phyloP scores from a whole-genome alignment of 2,329 filamentous ascomycete species.

The Monosporascus sp. region DNA sequence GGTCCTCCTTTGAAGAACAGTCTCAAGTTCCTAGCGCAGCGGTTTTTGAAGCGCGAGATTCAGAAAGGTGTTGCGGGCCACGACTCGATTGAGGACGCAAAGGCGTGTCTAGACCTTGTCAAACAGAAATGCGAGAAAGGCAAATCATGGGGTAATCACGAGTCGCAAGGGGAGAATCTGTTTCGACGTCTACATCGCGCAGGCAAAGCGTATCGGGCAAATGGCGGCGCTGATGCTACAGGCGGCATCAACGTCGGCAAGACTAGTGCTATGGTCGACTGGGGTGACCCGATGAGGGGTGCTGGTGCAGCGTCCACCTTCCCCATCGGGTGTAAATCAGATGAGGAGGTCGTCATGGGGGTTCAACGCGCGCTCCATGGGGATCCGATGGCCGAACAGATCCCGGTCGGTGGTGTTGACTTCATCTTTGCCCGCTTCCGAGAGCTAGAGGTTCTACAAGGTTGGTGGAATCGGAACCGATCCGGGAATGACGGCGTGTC shows the following conservation, averaged over 20 bases:
- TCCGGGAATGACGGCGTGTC: slow-evolving; percentile 25
- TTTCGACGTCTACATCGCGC: slow-evolving; percentile 73
- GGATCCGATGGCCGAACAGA: slow-evolving; percentile 51
- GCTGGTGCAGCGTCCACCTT: slow-evolving; percentile 51
- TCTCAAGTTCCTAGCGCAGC: slow-evolving; percentile 82
- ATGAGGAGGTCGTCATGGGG: slow-evolving; percentile 52
- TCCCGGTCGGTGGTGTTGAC: slow-evolving; percentile 57
- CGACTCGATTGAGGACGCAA: slow-evolving; percentile 88
- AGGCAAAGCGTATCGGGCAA: slow-evolving; percentile 56
- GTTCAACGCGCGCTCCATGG: slow-evolving; percentile 55
- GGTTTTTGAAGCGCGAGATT: slow-evolving; percentile 81
- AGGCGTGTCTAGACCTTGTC: slow-evolving; percentile 84
- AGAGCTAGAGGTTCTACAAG: slow-evolving; percentile 59
- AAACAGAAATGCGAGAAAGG: slow-evolving; percentile 96
- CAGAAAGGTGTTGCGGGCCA: slow-evolving; percentile 76
- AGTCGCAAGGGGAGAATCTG: slow-evolving; percentile 77
- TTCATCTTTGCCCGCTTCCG: slow-evolving; percentile 64
- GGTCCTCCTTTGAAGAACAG: slow-evolving; percentile 87
- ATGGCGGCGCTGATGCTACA: slow-evolving; percentile 52
- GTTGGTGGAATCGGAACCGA: slow-evolving; percentile 62
- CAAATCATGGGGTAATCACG: slow-evolving; percentile 74
- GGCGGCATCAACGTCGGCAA: slow-evolving; percentile 53
- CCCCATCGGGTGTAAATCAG: slow-evolving; percentile 51
- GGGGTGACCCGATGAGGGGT: slow-evolving; percentile 69
- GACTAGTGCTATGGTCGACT: slow-evolving; percentile 76